Conservation (phyloP, 2,329 filamentous ascomycete species). For the Sporothrix dimorphospora region DNA sequence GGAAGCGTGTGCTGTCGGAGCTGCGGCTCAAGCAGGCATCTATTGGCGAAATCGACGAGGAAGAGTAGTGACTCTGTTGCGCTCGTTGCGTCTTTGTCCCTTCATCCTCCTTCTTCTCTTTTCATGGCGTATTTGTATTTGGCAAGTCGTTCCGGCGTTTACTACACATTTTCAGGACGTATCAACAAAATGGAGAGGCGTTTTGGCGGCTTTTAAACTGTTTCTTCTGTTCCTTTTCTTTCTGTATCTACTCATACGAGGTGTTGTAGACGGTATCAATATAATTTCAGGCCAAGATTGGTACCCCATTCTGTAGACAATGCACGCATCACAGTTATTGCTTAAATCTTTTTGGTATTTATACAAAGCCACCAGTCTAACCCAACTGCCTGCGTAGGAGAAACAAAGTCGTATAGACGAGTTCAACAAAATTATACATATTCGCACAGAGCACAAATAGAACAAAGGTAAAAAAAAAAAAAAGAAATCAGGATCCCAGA, state of each 20-base stretch:
- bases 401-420: not conserved
- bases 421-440: not conserved
- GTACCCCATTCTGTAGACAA: not conserved
- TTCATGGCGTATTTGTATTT: not conserved
- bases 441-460: not conserved
- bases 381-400: not conserved
- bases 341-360: not conserved
- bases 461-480: not conserved
- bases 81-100: not conserved
- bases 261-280: not conserved
- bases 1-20: slow-evolving; percentile 51
- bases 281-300: not conserved
- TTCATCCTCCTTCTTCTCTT: too few relatives aligned
- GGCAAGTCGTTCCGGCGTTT: not conserved
- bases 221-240: not conserved
- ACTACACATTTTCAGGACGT: not conserved
- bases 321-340: not conserved
- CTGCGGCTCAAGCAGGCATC: slow-evolving; percentile 43
- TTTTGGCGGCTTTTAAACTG: not conserved
- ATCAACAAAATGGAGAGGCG: not conserved
- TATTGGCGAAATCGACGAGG: slow-evolving; percentile 44
- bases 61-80: slow-evolving; percentile 30
- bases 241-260: slow-evolving; percentile 1
- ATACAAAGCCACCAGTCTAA: slow-evolving; percentile 1
- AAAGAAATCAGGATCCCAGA: not conserved